These are phyloP conservation scores for Lasiodiplodia gonubiensis DNA, from an alignment of 2,329 filamentous ascomycete genomes.

Conservation along the genomic window DNA sequence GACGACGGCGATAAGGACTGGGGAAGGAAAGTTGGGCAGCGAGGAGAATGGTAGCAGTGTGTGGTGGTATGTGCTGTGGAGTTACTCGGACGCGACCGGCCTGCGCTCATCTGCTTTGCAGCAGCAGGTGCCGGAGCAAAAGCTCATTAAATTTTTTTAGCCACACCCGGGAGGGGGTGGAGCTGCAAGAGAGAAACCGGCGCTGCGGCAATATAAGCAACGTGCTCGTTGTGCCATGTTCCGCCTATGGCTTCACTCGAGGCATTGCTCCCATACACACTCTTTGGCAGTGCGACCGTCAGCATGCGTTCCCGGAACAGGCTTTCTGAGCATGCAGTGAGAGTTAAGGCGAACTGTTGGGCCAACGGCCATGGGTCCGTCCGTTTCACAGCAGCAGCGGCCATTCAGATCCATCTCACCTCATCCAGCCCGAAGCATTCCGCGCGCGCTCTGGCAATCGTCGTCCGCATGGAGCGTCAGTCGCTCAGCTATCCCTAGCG, in stretches of 20 bases:
- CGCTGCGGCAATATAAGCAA: conserved; percentile 23
- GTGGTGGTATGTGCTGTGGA: neutral
- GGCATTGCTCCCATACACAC: neutral
- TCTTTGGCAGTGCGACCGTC: conserved; percentile 5
- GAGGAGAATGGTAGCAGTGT: neutral
- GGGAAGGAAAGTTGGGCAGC: neutral
- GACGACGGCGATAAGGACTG: neutral
- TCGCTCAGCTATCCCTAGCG: neutral
- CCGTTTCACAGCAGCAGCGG: conserved; percentile 3
- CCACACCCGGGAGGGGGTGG: neutral
- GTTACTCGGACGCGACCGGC: neutral
- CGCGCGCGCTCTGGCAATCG: neutral
- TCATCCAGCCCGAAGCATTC: neutral
- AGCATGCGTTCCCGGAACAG: conserved; percentile 24
- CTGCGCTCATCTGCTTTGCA: conserved; percentile 13
- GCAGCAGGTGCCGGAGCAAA: neutral
- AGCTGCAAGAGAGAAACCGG: conserved; percentile 13
- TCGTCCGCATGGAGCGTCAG: neutral
- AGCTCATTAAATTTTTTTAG: neutral
- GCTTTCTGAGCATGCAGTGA: neutral
- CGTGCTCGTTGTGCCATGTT: conserved; percentile 17
- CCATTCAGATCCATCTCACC: neutral
- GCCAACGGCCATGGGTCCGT: neutral
- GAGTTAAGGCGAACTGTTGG: neutral
- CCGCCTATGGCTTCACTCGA: neutral